phyloP scores from a whole-genome alignment of 2,329 filamentous ascomycete genomes.

The Ascosphaera aggregata region DNA sequence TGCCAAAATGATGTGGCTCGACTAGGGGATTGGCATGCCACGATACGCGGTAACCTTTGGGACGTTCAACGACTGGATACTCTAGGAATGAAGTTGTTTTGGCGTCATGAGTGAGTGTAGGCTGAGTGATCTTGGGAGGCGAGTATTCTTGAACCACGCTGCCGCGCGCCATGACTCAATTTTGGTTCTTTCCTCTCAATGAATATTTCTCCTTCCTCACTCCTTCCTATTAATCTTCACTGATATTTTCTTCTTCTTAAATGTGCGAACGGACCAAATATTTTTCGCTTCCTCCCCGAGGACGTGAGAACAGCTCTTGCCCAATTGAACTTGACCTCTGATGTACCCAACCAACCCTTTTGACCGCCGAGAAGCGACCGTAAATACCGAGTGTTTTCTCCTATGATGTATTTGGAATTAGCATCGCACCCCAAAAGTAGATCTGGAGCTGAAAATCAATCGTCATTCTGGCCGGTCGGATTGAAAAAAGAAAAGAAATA shows the following conservation, averaged over 20 bases:
- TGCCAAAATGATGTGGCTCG: conserved; percentile 91
- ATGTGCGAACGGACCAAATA: no score
- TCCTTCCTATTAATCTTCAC: not conserved
- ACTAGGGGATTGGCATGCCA: conserved; percentile 91
- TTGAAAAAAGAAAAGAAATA: no score
- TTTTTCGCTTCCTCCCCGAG: no score
- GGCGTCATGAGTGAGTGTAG: conserved; percentile 24
- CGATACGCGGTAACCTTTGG: conserved; percentile 74
- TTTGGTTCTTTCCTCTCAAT: not conserved
- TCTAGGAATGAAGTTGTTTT: conserved; percentile 31
- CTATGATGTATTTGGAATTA: no score
- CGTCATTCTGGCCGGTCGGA: no score
- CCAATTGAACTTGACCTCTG: no score
- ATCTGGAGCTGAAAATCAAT: no score
- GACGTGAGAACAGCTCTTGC: no score
- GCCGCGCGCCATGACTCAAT: conserved; percentile 17
- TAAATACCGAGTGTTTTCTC: no score
- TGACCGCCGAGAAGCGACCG: no score
- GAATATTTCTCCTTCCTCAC: not conserved
- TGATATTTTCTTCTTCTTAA: not conserved
- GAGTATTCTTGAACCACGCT: conserved; percentile 27
- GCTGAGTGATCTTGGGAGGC: conserved; percentile 12
- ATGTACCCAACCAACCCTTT: no score
- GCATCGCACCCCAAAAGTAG: no score
- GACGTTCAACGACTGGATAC: conserved; percentile 47